Percentiles rank a stretch among this genome's conserved stretches.
Evolutionary conservation across 2,329 filamentous ascomycete species (phyloP).

Genomic region (Fusarium haematococcum): DNA sequence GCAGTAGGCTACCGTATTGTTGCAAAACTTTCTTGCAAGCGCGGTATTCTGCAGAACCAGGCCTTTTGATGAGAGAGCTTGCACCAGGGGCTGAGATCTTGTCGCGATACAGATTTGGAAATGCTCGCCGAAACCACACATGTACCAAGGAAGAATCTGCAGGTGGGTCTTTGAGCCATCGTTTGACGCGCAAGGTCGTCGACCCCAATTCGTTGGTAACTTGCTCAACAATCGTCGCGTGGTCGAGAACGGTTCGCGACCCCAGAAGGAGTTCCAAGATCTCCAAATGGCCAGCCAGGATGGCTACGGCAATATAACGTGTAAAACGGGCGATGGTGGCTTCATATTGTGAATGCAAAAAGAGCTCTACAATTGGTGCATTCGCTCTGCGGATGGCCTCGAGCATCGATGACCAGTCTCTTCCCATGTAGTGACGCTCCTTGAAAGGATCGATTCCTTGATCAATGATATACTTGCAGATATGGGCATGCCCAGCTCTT

Average conservation of each 20-base stretch:
- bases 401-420: not conserved
- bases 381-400: not conserved
- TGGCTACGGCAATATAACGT: not conserved
- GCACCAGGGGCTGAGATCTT: not conserved
- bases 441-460: not conserved
- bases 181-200: no score
- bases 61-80: fast-evolving
- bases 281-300: not conserved
- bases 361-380: not conserved
- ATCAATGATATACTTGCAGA: not conserved
- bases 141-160: not conserved
- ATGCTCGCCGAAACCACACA: not conserved
- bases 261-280: not conserved
- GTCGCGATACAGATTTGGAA: not conserved
- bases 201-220: no score
- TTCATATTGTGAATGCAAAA: not conserved
- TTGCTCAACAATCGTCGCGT: not conserved
- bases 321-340: fast-evolving
- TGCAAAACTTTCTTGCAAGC: fast-evolving
- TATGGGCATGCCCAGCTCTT: not conserved
- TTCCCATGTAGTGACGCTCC: no score
- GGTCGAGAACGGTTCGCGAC: not conserved
- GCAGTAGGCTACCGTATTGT: not conserved
- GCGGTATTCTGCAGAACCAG: not conserved
- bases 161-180: fast-evolving